These are phyloP conservation scores for Chrysanthemum lavandulifolium DNA, from an alignment of 129 eudicot genomes.

Conservation along the genomic window DNA sequence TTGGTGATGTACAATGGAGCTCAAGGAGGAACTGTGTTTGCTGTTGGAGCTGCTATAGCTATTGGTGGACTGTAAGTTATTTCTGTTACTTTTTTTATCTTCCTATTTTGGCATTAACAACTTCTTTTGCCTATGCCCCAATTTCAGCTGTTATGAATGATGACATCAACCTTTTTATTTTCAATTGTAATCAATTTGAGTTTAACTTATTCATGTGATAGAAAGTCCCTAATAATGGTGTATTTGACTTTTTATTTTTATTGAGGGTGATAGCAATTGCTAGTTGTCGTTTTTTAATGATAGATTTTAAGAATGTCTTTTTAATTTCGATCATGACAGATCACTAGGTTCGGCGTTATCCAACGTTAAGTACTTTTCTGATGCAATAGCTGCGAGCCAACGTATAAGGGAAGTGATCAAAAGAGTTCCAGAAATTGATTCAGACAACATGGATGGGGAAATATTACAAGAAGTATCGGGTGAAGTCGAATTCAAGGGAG, in stretches of 20 bases:
- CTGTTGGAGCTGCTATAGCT: slow-evolving; percentile 49
- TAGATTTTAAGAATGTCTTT: slow-evolving; percentile 7
- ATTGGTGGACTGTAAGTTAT: slow-evolving; percentile 51
- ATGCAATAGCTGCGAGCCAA: slow-evolving; percentile 68
- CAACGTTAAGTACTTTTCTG: slow-evolving; percentile 59
- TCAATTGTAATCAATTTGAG: slow-evolving; percentile 7
- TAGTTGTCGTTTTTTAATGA: slow-evolving; percentile 31
- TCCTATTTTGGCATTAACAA: neutral
- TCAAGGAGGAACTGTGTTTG: slow-evolving; percentile 57
- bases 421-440: slow-evolving; percentile 67
- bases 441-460: slow-evolving; percentile 59
- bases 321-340: slow-evolving; percentile 37
- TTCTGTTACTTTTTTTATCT: neutral
- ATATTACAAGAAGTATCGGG: slow-evolving; percentile 44
- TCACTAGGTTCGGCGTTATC: slow-evolving; percentile 70
- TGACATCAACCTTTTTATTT: slow-evolving; percentile 11
- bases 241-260: slow-evolving; percentile 26
- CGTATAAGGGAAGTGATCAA: slow-evolving; percentile 55
- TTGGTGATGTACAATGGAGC: slow-evolving; percentile 60
- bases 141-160: neutral
- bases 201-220: slow-evolving; percentile 17
- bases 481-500: slow-evolving; percentile 50
- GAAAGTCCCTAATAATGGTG: slow-evolving; percentile 8
- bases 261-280: slow-evolving; percentile 19
- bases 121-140: neutral